Evolutionary conservation across 371 early-diverging fungal species (phyloP).

Genomic region (Mortierella sp.): DNA sequence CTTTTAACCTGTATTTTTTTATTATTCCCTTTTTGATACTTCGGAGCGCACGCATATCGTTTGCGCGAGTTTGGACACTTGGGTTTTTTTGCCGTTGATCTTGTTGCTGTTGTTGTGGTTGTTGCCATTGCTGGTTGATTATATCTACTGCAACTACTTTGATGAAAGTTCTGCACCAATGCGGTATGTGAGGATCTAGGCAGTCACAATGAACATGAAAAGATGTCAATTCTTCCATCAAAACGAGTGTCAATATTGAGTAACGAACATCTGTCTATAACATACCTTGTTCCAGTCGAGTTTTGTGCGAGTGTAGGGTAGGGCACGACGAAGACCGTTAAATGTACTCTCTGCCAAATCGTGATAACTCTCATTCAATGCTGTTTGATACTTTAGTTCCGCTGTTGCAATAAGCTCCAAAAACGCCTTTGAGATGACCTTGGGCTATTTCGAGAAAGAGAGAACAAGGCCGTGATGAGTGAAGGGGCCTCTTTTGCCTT

Average conservation of each 20-base stretch:
- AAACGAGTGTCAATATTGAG: neutral
- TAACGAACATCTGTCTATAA: too few relatives aligned
- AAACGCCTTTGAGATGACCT: slow-evolving; percentile 65
- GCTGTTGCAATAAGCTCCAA: slow-evolving; percentile 75
- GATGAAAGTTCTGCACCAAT: slow-evolving; percentile 52
- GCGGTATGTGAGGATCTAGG: slow-evolving; percentile 53
- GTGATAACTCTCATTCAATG: slow-evolving; percentile 85
- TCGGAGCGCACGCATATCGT: too few relatives aligned
- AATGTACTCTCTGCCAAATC: slow-evolving; percentile 90
- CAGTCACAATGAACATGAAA: neutral
- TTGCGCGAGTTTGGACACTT: too few relatives aligned
- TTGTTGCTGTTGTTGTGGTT: too few relatives aligned
- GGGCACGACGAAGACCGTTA: slow-evolving; percentile 88
- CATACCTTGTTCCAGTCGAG: slow-evolving; percentile 91
- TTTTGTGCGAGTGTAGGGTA: slow-evolving; percentile 93
- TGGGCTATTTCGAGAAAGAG: slow-evolving; percentile 8
- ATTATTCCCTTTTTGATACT: too few relatives aligned
- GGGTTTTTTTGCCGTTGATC: too few relatives aligned
- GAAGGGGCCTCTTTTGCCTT: neutral
- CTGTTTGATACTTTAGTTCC: slow-evolving; percentile 86
- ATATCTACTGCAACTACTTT: slow-evolving; percentile 17
- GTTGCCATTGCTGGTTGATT: too few relatives aligned
- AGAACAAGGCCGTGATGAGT: too few relatives aligned
- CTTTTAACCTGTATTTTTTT: too few relatives aligned
- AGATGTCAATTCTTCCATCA: neutral